These are phyloP conservation scores for Herpetomonas muscarum DNA, from an alignment of 208 protist species.

Conservation along the genomic window DNA sequence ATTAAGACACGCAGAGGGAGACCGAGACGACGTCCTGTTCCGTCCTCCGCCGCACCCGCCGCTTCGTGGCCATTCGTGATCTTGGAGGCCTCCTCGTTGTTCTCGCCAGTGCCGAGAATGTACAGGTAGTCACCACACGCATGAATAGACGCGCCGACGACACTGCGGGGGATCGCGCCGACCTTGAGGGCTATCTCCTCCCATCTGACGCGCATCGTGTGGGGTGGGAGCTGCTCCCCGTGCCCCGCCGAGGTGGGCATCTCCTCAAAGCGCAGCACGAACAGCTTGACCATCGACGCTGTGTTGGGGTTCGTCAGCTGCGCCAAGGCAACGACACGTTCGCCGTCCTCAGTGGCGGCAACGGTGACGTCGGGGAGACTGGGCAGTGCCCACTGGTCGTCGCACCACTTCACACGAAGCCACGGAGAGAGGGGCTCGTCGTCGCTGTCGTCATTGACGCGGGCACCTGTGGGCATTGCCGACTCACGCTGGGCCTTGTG, in stretches of 20 bases:
- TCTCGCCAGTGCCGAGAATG: slow-evolving; percentile 22
- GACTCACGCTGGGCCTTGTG: not conserved
- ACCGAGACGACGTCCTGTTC: not conserved
- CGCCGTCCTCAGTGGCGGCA: slow-evolving; percentile 16
- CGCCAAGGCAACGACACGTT: slow-evolving; percentile 32
- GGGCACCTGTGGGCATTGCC: no score
- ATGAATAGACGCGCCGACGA: slow-evolving; percentile 38
- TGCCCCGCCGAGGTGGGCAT: not conserved
- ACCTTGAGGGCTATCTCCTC: slow-evolving; percentile 32
- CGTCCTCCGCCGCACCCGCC: slow-evolving; percentile 8
- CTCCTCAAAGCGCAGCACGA: slow-evolving; percentile 27
- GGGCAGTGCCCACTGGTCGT: slow-evolving; percentile 1
- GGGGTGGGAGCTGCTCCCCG: slow-evolving; percentile 15
- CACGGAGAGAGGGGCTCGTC: slow-evolving; percentile 9
- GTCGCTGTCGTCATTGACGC: no score
- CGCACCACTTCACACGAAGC: slow-evolving; percentile 4
- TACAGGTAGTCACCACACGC: slow-evolving; percentile 46
- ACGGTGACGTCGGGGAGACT: slow-evolving; percentile 30
- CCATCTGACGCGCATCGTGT: slow-evolving; percentile 27
- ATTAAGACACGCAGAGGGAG: slow-evolving; percentile 30
- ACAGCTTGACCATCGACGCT: slow-evolving; percentile 34
- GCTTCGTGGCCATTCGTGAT: not conserved
- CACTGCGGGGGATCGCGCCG: slow-evolving; percentile 30
- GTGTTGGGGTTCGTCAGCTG: slow-evolving; percentile 25
- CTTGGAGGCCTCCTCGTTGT: not conserved